A percentile compares a stretch with the other conserved stretches of the same genome.
These are phyloP conservation scores for Thermothielavioides terrestris DNA, from an alignment of 495 filamentous ascomycete species.

Conservation along the genomic window DNA sequence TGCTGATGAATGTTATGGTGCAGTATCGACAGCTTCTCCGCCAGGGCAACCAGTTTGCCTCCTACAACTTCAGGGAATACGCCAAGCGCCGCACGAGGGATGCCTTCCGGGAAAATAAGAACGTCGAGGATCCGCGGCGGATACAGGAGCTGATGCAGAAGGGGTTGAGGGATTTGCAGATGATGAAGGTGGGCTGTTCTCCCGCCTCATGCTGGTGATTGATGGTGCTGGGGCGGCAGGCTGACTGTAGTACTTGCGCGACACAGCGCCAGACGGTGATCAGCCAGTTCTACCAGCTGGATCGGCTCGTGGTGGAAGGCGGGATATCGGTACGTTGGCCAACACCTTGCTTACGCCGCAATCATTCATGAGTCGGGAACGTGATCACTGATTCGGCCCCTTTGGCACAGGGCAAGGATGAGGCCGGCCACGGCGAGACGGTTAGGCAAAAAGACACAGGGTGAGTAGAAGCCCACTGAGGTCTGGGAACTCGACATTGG, in stretches of 20 bases:
- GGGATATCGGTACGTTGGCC: conserved; percentile 48
- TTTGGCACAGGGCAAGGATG: conserved; percentile 62
- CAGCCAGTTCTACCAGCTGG: conserved; percentile 89
- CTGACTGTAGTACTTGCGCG: conserved; percentile 4
- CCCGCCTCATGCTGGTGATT: not conserved
- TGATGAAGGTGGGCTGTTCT: conserved; percentile 68
- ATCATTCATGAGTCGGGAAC: too few species aligned
- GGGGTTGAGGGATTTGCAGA: conserved; percentile 77
- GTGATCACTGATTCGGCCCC: too few species aligned
- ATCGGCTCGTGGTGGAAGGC: conserved; percentile 88
- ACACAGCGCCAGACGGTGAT: conserved; percentile 85
- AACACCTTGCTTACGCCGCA: too few species aligned
- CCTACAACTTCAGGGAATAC: conserved; percentile 97
- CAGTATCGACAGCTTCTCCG: conserved; percentile 91
- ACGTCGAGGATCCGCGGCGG: conserved; percentile 57
- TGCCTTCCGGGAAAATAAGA: conserved; percentile 73
- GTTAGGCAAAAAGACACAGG: conserved; percentile 29
- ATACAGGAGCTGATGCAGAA: conserved; percentile 85
- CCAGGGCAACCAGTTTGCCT: conserved; percentile 75
- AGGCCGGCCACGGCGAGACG: conserved; percentile 49
- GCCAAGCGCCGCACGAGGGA: conserved; percentile 81
- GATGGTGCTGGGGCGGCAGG: not conserved
- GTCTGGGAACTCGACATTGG: not conserved
- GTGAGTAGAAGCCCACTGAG: conserved; percentile 9
- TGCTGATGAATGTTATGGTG: not conserved